Evolutionary conservation across 192 early-diverging fungal species (phyloP).

Genomic region (Chytriomyces confervae): DNA sequence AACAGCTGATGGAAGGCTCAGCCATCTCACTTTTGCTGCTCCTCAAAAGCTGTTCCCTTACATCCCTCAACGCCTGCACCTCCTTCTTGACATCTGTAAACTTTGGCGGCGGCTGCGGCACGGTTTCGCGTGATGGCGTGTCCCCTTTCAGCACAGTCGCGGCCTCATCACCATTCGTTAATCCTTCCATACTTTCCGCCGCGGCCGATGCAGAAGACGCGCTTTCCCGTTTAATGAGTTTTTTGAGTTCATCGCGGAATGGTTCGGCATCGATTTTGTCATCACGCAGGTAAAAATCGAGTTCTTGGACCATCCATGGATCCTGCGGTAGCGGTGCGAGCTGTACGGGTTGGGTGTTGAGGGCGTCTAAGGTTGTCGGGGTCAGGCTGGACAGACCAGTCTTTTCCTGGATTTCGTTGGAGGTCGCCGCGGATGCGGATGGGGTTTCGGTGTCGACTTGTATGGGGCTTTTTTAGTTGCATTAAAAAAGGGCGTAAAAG

Average conservation of each 20-base stretch:
- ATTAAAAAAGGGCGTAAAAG: too few species aligned
- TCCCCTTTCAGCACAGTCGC: too few species aligned
- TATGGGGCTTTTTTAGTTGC: too few species aligned
- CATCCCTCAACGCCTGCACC: constrained; percentile 77
- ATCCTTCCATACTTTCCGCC: too few species aligned
- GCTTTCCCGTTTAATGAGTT: constrained; percentile 64
- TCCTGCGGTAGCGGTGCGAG: constrained; percentile 79
- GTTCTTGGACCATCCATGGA: constrained; percentile 73
- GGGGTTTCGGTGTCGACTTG: constrained; percentile 40
- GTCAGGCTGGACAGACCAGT: constrained; percentile 34
- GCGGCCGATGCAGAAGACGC: too few species aligned
- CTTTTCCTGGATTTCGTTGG: too few species aligned
- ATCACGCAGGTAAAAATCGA: constrained; percentile 78
- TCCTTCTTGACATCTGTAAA: constrained; percentile 81
- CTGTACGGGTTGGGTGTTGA: constrained; percentile 80
- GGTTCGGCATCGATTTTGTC: constrained; percentile 47
- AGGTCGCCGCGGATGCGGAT: background rate
- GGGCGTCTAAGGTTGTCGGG: constrained; percentile 62
- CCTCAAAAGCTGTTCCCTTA: constrained; percentile 67
- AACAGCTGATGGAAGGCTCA: constrained; percentile 91
- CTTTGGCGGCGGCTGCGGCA: too few species aligned
- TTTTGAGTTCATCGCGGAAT: constrained; percentile 21
- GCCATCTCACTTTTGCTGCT: constrained; percentile 47
- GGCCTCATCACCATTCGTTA: too few species aligned
- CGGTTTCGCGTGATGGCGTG: too few species aligned